A percentile compares a stretch with the other conserved stretches of the same genome.
Evolutionary conservation across 805 yeast genomes (phyloP).

Genomic region (Kluyveromyces aestuarii): DNA sequence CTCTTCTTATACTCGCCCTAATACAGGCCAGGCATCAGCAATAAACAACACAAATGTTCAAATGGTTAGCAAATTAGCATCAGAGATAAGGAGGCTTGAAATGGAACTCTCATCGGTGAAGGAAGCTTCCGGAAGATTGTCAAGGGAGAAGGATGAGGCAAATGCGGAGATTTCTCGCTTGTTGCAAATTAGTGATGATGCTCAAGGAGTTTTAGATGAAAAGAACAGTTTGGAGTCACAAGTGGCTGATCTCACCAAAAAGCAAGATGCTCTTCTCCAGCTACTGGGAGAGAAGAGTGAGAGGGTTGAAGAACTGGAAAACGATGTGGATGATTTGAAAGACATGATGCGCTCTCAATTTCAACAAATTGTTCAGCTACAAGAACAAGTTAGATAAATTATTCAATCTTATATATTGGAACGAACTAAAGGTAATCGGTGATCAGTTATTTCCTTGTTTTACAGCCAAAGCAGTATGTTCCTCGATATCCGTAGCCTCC

Average conservation of each 20-base stretch:
- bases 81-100: conserved; percentile 71
- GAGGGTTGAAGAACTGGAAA: conserved; percentile 70
- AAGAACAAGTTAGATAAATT: conserved; percentile 24
- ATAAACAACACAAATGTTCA: conserved; percentile 33
- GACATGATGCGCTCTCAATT: conserved; percentile 77
- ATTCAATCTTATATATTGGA: neutral
- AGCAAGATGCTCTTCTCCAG: conserved; percentile 49
- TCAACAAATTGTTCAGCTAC: conserved; percentile 71
- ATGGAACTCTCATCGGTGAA: conserved; percentile 58
- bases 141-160: conserved; percentile 51
- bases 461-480: conserved; percentile 56
- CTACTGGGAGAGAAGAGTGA: conserved; percentile 84
- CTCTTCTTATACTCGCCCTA: conserved; percentile 3
- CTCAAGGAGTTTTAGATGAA: conserved; percentile 27
- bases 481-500: conserved; percentile 78
- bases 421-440: neutral
- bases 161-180: conserved; percentile 58
- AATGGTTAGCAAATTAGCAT: conserved; percentile 62
- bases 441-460: conserved; percentile 53
- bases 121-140: conserved; percentile 50
- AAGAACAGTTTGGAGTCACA: conserved; percentile 24
- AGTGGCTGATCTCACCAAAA: conserved; percentile 32
- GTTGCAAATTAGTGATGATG: conserved; percentile 45
- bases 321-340: conserved; percentile 84
- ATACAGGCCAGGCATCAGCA: conserved; percentile 1